Evolutionary conservation across 768 basidiomycete species (phyloP), one percentile per base, ranked within the genome.

Genomic region (Lactarius hatsudake): DNA sequence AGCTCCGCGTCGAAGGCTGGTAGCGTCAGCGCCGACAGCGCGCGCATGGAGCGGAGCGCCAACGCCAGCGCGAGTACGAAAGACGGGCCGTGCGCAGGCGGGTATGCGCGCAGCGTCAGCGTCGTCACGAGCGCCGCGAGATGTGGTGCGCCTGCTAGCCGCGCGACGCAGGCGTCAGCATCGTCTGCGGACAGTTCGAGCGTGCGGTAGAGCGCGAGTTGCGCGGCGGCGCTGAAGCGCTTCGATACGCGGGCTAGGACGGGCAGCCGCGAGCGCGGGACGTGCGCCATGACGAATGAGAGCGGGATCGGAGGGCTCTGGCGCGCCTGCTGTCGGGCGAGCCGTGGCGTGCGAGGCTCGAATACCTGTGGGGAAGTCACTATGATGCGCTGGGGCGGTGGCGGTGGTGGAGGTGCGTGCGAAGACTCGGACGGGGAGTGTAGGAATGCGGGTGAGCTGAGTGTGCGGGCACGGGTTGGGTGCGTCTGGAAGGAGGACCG

Each of bases 11-110:
- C 72, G 66, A 75, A 75, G 0, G 65, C 63, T 1, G 76, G 75
- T 2, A 76, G 63, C 0, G 71, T 72, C 55, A 78, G 76, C 7
- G 72, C 61, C 1, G 59, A 45, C 7, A 78, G 71, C 6, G 71
- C 66, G 55, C 69, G 70, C 78, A 77, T 78, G 61, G 75, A 75
- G 61, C 71, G 73, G 59, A 78, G 73, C 1, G 78, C 77, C 34
- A 78, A 70, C 2, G 74, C 73, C 20, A 76, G 69, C 15, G 71
- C 72, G 38, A 71, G 63, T 10, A 71, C 61, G 51, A 73, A 65
- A 36, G 68, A 38, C 12, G 65, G 23, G 69, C 63, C 23, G 69
- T 42, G 26, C 30, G 51, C 18, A 72, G 71, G 17, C 62, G 68
- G 40, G 57, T 59, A 40, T 28, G 55, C 9, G 56, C 70, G 72